These are phyloP conservation scores for Hypomontagnella submonticulosa DNA, from an alignment of 495 filamentous ascomycete species.

Conservation along the genomic window DNA sequence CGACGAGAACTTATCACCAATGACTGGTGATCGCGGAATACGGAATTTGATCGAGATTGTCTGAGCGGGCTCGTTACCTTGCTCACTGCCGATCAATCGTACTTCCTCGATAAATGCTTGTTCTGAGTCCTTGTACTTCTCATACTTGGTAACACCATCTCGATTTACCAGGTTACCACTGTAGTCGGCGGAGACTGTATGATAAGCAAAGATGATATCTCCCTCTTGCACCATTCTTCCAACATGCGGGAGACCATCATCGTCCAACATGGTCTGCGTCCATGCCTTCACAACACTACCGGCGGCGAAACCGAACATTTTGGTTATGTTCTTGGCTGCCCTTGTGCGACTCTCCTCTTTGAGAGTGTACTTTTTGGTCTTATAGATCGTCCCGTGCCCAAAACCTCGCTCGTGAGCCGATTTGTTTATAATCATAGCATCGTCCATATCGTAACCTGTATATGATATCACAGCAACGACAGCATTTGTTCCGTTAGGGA, in stretches of 20 bases:
- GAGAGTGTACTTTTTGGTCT: conserved; percentile 88
- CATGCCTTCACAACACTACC: conserved; percentile 70
- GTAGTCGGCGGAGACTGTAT: conserved; percentile 85
- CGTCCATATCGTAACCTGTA: conserved; percentile 99
- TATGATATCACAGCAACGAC: conserved; percentile 98
- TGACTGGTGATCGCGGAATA: conserved; percentile 87
- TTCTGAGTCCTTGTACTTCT: conserved; percentile 93
- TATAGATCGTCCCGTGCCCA: conserved; percentile 95
- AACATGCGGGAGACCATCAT: conserved; percentile 84
- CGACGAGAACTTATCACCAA: conserved; percentile 98
- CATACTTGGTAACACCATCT: conserved; percentile 81
- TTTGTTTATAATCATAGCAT: conserved; percentile 99
- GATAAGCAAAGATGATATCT: conserved; percentile 85
- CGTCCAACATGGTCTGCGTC: conserved; percentile 76
- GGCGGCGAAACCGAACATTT: conserved; percentile 88
- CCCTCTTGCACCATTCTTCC: conserved; percentile 81
- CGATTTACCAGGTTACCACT: conserved; percentile 78
- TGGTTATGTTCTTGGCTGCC: conserved; percentile 66
- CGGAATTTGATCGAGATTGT: conserved; percentile 91
- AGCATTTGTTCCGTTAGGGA: conserved; percentile 96
- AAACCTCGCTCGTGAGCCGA: conserved; percentile 98
- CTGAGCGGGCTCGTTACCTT: conserved; percentile 83
- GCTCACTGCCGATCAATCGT: conserved; percentile 84
- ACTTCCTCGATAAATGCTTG: conserved; percentile 91
- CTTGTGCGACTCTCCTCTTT: conserved; percentile 73